These are phyloP conservation scores for Berberis thunbergii DNA, from an alignment of 164 flowering plant genomes.

Conservation along the genomic window DNA sequence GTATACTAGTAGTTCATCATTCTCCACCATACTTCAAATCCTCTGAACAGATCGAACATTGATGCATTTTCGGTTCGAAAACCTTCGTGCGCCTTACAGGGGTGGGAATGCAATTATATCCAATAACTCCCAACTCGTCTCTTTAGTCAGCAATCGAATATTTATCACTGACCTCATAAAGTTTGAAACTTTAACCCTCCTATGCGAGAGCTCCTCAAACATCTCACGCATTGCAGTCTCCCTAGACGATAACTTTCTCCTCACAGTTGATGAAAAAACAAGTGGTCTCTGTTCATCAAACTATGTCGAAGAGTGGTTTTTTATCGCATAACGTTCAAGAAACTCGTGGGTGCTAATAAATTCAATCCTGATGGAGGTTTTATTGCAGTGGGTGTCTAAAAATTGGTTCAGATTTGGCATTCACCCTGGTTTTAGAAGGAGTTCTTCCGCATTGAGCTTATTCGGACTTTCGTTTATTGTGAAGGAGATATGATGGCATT, in stretches of 20 bases:
- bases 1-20: too few relatives aligned
- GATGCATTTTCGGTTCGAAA: slow-evolving; percentile 88
- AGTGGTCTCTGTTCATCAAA: slow-evolving; percentile 65
- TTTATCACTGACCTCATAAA: slow-evolving; percentile 76
- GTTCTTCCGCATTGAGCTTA: slow-evolving; percentile 69
- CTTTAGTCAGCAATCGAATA: slow-evolving; percentile 82
- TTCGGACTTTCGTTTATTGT: slow-evolving; percentile 62
- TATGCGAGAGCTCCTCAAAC: slow-evolving; percentile 61
- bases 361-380: slow-evolving; percentile 68
- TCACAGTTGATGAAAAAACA: slow-evolving; percentile 62
- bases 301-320: slow-evolving; percentile 59
- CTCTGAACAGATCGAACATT: not conserved
- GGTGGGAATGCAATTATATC: slow-evolving; percentile 70
- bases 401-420: slow-evolving; percentile 75
- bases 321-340: slow-evolving; percentile 74
- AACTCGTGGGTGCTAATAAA: slow-evolving; percentile 38
- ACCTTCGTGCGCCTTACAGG: slow-evolving; percentile 89
- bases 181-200: slow-evolving; percentile 63
- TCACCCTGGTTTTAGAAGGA: slow-evolving; percentile 79
- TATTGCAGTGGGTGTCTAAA: slow-evolving; percentile 74
- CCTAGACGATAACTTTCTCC: slow-evolving; percentile 61
- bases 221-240: slow-evolving; percentile 72
- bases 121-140: slow-evolving; percentile 50
- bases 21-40: too few relatives aligned
- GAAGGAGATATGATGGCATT: slow-evolving; percentile 46